Evolutionary conservation across 2,329 filamentous ascomycete species (phyloP).

Genomic region (Pyricularia sp.): DNA sequence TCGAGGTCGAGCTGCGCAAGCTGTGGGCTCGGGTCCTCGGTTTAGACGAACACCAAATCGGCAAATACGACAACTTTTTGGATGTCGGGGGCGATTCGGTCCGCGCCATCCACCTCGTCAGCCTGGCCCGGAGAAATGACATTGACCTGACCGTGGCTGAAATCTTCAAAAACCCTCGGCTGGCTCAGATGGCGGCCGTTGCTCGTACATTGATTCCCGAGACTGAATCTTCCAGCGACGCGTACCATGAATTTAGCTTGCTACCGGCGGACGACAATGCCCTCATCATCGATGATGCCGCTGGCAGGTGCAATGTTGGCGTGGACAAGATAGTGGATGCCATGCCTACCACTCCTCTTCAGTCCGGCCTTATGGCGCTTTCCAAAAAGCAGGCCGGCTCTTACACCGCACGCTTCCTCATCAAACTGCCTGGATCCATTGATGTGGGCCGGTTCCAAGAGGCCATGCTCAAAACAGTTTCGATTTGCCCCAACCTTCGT

Average conservation of each 20-base stretch:
- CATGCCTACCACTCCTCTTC: constrained; percentile 13
- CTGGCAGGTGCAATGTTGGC: not conserved
- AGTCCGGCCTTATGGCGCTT: constrained; percentile 13
- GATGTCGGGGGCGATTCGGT: constrained; percentile 51
- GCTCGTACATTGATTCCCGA: not conserved
- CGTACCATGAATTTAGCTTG: not conserved
- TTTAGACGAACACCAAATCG: not conserved
- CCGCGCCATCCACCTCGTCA: constrained; percentile 49
- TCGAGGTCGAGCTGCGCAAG: not conserved
- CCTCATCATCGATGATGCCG: not conserved
- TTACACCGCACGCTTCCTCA: constrained; percentile 6
- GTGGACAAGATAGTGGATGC: constrained; percentile 9
- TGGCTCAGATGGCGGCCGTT: not conserved
- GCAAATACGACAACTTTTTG: constrained; percentile 38
- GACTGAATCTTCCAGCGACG: not conserved
- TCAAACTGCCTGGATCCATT: not conserved
- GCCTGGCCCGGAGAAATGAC: not conserved
- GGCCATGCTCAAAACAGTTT: not conserved
- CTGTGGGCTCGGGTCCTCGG: not conserved
- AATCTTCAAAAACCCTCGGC: not conserved
- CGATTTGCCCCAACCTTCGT: not conserved
- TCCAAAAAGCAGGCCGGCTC: constrained; percentile 6
- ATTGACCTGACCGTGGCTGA: not conserved
- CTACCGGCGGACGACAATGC: not conserved
- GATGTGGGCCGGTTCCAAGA: not conserved